phyloP scores from a whole-genome alignment of 176 grass and related monocot species.

The Coix lacrymajobi region DNA sequence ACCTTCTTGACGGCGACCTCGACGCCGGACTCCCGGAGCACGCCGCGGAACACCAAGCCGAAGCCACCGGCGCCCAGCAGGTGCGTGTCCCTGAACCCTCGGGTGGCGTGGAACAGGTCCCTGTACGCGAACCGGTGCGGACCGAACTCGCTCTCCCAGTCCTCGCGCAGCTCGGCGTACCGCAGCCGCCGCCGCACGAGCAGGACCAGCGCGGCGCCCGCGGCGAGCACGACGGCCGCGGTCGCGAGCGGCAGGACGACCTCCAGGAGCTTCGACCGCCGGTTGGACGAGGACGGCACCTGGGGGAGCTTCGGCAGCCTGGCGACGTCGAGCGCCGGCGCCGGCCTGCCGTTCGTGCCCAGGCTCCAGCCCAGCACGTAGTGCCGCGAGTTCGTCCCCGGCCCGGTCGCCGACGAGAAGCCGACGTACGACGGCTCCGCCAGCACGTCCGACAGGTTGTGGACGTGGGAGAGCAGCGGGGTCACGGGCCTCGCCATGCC shows the following conservation, averaged over 20 bases:
- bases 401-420: constrained; percentile 35
- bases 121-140: constrained; percentile 29
- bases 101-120: constrained; percentile 6
- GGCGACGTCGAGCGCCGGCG: constrained; percentile 21
- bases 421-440: constrained; percentile 29
- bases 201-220: not conserved
- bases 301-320: constrained; percentile 37
- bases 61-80: constrained; percentile 48
- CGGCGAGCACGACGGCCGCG: constrained; percentile 10
- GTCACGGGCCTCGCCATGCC: not conserved
- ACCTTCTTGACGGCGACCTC: constrained; percentile 36
- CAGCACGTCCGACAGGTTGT: constrained; percentile 24
- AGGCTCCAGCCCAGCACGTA: constrained; percentile 39
- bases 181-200: constrained; percentile 6
- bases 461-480: constrained; percentile 2
- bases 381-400: not conserved
- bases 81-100: constrained; percentile 29
- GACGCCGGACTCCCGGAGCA: constrained; percentile 22
- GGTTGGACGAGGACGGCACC: not conserved
- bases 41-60: constrained; percentile 48
- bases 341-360: constrained; percentile 5
- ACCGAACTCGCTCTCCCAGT: constrained; percentile 55
- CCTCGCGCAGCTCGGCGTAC: constrained; percentile 36
- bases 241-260: constrained; percentile 17
- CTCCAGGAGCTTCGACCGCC: constrained; percentile 10